Evolutionary conservation across 1,139 yeast species (phyloP), one percentile per base, ranked within the genome.

Genomic region (Candida sp.): DNA sequence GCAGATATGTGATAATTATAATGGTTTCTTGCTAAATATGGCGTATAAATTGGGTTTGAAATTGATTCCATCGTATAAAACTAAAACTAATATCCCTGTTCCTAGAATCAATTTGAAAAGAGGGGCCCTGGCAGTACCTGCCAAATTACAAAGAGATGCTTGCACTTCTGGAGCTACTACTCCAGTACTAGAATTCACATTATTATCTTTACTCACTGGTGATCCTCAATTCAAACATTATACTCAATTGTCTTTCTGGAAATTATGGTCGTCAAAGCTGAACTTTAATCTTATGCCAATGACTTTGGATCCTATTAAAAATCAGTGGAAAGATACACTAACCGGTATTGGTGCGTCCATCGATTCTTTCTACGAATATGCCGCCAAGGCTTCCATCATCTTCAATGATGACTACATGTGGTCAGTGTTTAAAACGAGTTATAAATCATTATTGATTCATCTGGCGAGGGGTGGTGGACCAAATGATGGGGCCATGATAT

Each of bases 331-430:
- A 35, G 85, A 85, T 44, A 62, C 77, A 0, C 66, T 82, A 36
- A 79, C 93, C 0, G 97, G 97, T 0, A 75, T 87, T 7, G 98
- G 98, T 1, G 97, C 98, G 0, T 86, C 96, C 2, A 79, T 88
- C n/a, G 98, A 91, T 63, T 89, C 97, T 0, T 88, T 87, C 55
- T 91, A 86, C 59, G 98, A 91, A 57, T 88, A 91, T 60, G 87
- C 96, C 0, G 72, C 88, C 33, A 91, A 91, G 57, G 81, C 83
- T 22, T 70, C 91, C 3, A 77, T 90, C 9, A 56, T 91, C 7
- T 89, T 90, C 49, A 72, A 86, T 52, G 96, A 90, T 57, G 70
- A 72, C 12, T 67, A 73, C 32, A 71, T 87, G 59, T 71, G 76
- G 63, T 57, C 69, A 0, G 81, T 88, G 0, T 91, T 91, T 77